These are phyloP conservation scores for Zopfia rhizophila DNA, from an alignment of 2,329 filamentous ascomycete species.

Conservation along the genomic window DNA sequence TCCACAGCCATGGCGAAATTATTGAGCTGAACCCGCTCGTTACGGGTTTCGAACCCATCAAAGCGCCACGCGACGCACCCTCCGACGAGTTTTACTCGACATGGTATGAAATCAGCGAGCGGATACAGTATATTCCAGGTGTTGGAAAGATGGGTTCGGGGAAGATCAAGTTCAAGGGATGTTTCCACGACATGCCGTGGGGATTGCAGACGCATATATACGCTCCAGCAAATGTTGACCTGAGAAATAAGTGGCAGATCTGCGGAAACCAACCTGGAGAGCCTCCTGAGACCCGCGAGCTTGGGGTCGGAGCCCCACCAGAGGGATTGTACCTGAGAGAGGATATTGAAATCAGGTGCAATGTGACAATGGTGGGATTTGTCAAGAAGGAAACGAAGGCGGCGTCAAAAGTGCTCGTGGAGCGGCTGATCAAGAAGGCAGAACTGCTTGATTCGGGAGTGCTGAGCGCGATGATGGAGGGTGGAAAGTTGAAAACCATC, in stretches of 20 bases:
- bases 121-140: slow-evolving; percentile 74
- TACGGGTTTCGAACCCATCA: slow-evolving; percentile 69
- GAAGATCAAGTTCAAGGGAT: slow-evolving; percentile 75
- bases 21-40: slow-evolving; percentile 78
- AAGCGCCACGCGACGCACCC: slow-evolving; percentile 73
- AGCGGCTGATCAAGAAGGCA: slow-evolving; percentile 76
- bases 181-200: slow-evolving; percentile 78
- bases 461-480: slow-evolving; percentile 73
- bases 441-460: slow-evolving; percentile 74
- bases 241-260: slow-evolving; percentile 75
- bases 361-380: slow-evolving; percentile 71
- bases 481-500: slow-evolving; percentile 70
- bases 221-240: slow-evolving; percentile 72
- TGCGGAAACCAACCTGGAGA: slow-evolving; percentile 76
- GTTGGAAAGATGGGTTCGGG: slow-evolving; percentile 72
- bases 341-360: slow-evolving; percentile 77
- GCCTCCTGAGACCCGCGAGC: slow-evolving; percentile 68
- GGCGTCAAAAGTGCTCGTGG: slow-evolving; percentile 74
- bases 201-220: slow-evolving; percentile 78
- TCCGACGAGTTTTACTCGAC: slow-evolving; percentile 77
- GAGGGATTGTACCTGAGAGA: slow-evolving; percentile 75
- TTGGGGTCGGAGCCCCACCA: slow-evolving; percentile 71
- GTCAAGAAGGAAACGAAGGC: slow-evolving; percentile 75
- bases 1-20: slow-evolving; percentile 76
- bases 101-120: slow-evolving; percentile 78